Evolutionary conservation across 2,329 filamentous ascomycete species (phyloP).

Genomic region (Plectosphaerella sp.): DNA sequence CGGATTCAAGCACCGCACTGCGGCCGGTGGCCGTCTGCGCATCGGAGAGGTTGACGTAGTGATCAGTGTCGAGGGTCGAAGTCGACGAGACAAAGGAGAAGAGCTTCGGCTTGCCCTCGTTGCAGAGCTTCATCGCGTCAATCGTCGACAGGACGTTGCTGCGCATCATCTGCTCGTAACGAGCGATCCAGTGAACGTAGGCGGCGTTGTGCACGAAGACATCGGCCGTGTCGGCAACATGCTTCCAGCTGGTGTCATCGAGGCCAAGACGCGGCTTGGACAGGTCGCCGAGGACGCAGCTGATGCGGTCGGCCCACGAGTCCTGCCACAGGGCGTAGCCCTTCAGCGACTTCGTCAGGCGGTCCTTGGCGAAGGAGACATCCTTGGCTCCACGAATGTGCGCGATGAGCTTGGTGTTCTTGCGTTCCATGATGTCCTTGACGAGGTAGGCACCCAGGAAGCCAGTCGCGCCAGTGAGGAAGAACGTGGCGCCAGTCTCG

Average conservation of each 20-base stretch:
- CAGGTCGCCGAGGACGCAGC: conserved; percentile 69
- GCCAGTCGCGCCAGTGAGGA: conserved; percentile 85
- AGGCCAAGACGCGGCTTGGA: conserved; percentile 70
- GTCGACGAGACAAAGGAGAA: conserved; percentile 83
- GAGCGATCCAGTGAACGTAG: conserved; percentile 74
- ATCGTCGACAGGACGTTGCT: conserved; percentile 81
- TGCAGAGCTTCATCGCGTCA: conserved; percentile 71
- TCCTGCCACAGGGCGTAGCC: conserved; percentile 79
- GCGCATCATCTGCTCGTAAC: conserved; percentile 66
- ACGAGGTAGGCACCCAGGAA: conserved; percentile 83
- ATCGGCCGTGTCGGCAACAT: conserved; percentile 62
- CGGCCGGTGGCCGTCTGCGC: conserved; percentile 56
- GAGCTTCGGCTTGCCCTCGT: conserved; percentile 71
- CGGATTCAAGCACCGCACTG: conserved; percentile 64
- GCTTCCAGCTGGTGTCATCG: conserved; percentile 60
- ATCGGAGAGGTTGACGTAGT: conserved; percentile 73
- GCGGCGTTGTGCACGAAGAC: conserved; percentile 81
- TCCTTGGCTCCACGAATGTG: conserved; percentile 56
- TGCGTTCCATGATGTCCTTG: conserved; percentile 64
- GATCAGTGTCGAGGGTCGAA: conserved; percentile 72
- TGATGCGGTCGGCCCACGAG: conserved; percentile 61
- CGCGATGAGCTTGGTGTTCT: conserved; percentile 60
- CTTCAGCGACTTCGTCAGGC: conserved; percentile 62
- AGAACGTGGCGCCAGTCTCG: conserved; percentile 32
- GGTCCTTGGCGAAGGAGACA: conserved; percentile 52